These are phyloP conservation scores for Myochromella boudieri DNA, from an alignment of 768 basidiomycete species.

Conservation along the genomic window DNA sequence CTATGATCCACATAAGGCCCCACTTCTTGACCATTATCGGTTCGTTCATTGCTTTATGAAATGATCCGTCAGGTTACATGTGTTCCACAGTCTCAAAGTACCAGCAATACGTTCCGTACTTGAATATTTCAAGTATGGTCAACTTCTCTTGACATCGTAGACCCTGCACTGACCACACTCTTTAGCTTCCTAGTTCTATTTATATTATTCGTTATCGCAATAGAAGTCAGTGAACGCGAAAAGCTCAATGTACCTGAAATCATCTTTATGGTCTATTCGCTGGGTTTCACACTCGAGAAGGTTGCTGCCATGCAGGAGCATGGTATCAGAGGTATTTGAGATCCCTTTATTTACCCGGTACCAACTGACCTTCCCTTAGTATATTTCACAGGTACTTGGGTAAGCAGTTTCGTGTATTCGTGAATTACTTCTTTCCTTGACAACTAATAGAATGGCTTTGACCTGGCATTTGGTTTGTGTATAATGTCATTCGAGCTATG, in stretches of 20 bases:
- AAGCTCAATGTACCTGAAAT: slow-evolving; percentile 66
- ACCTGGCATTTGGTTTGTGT: slow-evolving; percentile 79
- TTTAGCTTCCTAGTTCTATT: slow-evolving; percentile 78
- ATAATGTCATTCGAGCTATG: background rate
- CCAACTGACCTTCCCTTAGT: slow-evolving; percentile 40
- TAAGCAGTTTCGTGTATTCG: too few species aligned
- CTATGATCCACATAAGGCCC: slow-evolving; percentile 92
- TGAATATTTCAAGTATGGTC: slow-evolving; percentile 78
- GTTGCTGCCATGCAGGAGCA: slow-evolving; percentile 95
- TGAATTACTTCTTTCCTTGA: too few species aligned
- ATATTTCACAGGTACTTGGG: slow-evolving; percentile 86
- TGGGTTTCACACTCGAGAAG: slow-evolving; percentile 90
- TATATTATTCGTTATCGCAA: slow-evolving; percentile 73
- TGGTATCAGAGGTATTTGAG: slow-evolving; percentile 72
- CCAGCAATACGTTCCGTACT: slow-evolving; percentile 88
- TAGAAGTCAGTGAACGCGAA: slow-evolving; percentile 68
- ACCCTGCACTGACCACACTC: slow-evolving; percentile 5
- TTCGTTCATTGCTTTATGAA: slow-evolving; percentile 27
- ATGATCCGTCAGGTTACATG: slow-evolving; percentile 1
- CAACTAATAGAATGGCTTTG: slow-evolving; percentile 80
- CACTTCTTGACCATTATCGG: slow-evolving; percentile 95
- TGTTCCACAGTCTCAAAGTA: slow-evolving; percentile 73
- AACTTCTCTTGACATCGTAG: background rate
- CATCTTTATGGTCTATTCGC: slow-evolving; percentile 74
- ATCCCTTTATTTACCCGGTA: too few species aligned